Evolutionary conservation across 2,329 filamentous ascomycete genomes (phyloP), one percentile per base, ranked within the genome.

Genomic region (Xylariomycetidae sp.): DNA sequence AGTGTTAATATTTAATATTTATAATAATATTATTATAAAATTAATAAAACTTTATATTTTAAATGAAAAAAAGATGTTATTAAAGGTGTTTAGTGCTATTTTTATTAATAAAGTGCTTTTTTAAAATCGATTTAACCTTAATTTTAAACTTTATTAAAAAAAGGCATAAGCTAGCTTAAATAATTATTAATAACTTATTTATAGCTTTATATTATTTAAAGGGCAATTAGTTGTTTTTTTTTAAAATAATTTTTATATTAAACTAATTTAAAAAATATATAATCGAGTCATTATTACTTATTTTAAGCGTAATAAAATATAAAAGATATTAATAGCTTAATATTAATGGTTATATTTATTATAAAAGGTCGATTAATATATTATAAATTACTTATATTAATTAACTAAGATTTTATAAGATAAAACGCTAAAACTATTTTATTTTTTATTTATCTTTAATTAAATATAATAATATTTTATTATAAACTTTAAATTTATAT

Each of bases 251-350:
- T 23, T 31, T 13, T 14, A 31, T 3, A 2, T 16, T 31, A 23
- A 23, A 31, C 4, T 6, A 31, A 23, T 31, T 22, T 25, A 25
- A 22, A 23, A 23, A 31, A 7, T 23, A 10, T 23, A 31, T n/a
- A n/a, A n/a, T n/a, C n/a, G n/a, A n/a, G n/a, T n/a, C n/a, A n/a
- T n/a, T n/a, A n/a, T n/a, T n/a, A n/a, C n/a, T n/a, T n/a, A n/a
- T n/a, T n/a, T n/a, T n/a, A n/a, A n/a, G n/a, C n/a, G n/a, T n/a
- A n/a, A n/a, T n/a, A n/a, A n/a, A n/a, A n/a, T n/a, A n/a, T n/a
- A n/a, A n/a, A n/a, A n/a, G n/a, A n/a, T n/a, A n/a, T n/a, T n/a
- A n/a, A n/a, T n/a, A n/a, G n/a, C n/a, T n/a, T n/a, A n/a, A n/a
- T n/a, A n/a, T n/a, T n/a, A n/a, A n/a, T n/a, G n/a, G n/a, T n/a